Base-by-base conservation (phyloP, 768 basidiomycete genomes). In the Boletus tomentosulus region DNA sequence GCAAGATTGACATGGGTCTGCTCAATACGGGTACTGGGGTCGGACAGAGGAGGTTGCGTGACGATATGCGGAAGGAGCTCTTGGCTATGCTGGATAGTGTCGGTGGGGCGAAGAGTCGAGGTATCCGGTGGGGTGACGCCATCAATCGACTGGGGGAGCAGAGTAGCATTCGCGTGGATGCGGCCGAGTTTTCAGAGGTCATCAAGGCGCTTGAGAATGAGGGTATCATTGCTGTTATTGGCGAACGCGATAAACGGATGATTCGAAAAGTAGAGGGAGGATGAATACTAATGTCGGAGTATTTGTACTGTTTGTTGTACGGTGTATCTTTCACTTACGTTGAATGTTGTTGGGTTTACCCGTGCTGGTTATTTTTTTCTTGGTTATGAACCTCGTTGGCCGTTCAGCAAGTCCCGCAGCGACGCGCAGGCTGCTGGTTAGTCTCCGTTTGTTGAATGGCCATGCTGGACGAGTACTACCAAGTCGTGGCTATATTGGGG, bases 1-100 rank as follows among this genome's bases (percentile, higher is more conserved):
- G 96, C 50, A 93, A 95, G 79, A 96, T 98, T 66, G 95, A 98
- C 69, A 90, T 98, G 83, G 91, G 94, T 50, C 70, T 99, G 66
- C 79, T 99, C 61, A 95, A 93, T 67, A 95, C 93, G 3, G 97
- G 97, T 2, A 92, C 93, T 3, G 92, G 91, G 2, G 78, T 83
- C 48, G 89, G 93, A 25, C 89, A 95, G 73, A 77, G 93, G 60
- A 86, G 85, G 68, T 64, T 96, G 71, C 80, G 85, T 43, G 91
- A 89, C n/a, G 95, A 97, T 70, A 86, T 98, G 80, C 83, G 88
- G 61, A 84, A 80, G 63, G 97, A 92, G 64, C 72, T 98, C 12
- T 63, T 92, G 61, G 74, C 67, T 25, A 72, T 92, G 59, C 69
- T 93, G 55, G 84, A 86, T 37, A 54, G 63, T 9, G 72, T 66